Base-by-base conservation (phyloP, 495 filamentous ascomycete species). In the Trypethelium eluteriae region DNA sequence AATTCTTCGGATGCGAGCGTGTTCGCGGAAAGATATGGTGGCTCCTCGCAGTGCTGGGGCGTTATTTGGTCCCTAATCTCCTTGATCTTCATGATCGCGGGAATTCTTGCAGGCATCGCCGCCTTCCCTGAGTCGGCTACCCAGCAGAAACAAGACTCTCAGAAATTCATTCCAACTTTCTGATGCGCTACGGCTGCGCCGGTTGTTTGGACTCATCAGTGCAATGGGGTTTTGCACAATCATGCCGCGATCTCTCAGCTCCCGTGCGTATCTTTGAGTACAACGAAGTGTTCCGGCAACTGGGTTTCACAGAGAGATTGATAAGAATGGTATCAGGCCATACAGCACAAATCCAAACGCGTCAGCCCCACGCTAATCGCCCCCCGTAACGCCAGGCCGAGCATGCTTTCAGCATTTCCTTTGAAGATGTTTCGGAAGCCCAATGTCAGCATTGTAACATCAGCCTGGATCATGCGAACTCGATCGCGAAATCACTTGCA, bases 1-100 rank as follows among this genome's bases (percentile, higher is more conserved):
- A 91, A 92, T 72, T 84, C 80, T 46, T 91, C 88, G 6, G 89
- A 92, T 75, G 88, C 89, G n/a, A 89, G 86, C 71, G 87, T 90
- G 16, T 92, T 92, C 69, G 89, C 89, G 6, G 79, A 89, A 75
- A 81, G 83, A 38, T 92, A 91, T 70, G 89, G 89, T 16, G 89
- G 89, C 46, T 90, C 87, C 2, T 90, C 87, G 25, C 88, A 88
- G 68, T 92, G 89, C 80, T 92, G 89, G 89, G 89, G 89, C 32
- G 80, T 91, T 38, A 83, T 91, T 49, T 92, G 89, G 89, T 87
- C 85, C 14, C 76, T 92, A 46, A 82, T 92, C 44, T 87, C 86
- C 2, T 69, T 91, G 39, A 64, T 79, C 1, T 88, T 92, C 70
- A 90, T 92, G 85, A 83, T 84, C 18, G 78, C 80, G 16, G 87